These are phyloP conservation scores for Astrothelium macrocarpum DNA, from an alignment of 495 filamentous ascomycete genomes.

Conservation along the genomic window DNA sequence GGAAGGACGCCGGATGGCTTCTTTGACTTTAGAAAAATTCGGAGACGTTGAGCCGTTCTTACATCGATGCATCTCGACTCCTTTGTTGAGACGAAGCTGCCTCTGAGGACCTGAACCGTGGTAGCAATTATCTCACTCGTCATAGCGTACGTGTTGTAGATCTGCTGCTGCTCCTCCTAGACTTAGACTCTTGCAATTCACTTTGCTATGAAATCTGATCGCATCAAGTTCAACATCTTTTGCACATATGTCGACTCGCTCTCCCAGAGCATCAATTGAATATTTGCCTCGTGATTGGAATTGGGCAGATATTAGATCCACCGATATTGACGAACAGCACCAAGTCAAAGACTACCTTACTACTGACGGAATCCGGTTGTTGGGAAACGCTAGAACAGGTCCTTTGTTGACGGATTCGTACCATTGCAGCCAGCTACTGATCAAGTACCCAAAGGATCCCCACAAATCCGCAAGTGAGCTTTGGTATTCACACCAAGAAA, in stretches of 20 bases:
- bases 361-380: slow-evolving; percentile 1
- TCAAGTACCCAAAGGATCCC: slow-evolving; percentile 14
- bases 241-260: neutral
- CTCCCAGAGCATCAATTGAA: neutral
- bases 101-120: too few relatives aligned
- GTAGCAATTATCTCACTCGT: too few relatives aligned
- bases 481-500: slow-evolving; percentile 9
- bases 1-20: too few relatives aligned
- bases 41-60: too few relatives aligned
- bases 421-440: slow-evolving; percentile 15
- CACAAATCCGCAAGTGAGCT: slow-evolving; percentile 13
- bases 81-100: too few relatives aligned
- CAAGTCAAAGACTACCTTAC: neutral
- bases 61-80: too few relatives aligned
- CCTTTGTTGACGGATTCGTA: slow-evolving; percentile 14
- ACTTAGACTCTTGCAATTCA: too few relatives aligned
- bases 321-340: neutral
- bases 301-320: neutral
- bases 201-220: too few relatives aligned
- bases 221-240: too few relatives aligned
- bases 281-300: neutral
- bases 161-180: too few relatives aligned
- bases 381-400: slow-evolving; percentile 8
- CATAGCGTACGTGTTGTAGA: too few relatives aligned
- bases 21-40: too few relatives aligned